Percentiles rank a stretch among this genome's conserved stretches.
These are phyloP conservation scores for Albatrellus ellisii DNA, from an alignment of 768 basidiomycete genomes.

Conservation along the genomic window DNA sequence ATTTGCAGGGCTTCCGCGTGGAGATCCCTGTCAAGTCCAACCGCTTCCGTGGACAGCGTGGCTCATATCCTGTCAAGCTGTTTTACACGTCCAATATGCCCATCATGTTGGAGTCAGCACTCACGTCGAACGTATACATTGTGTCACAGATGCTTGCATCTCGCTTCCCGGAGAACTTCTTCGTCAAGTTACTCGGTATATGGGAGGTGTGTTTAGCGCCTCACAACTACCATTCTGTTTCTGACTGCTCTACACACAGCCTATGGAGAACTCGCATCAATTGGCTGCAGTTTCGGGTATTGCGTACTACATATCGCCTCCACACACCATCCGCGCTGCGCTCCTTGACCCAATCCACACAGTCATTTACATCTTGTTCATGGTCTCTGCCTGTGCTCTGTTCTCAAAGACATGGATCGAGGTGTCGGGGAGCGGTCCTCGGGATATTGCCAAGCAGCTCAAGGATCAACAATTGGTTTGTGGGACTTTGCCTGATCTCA, in stretches of 20 bases:
- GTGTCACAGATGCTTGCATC: conserved; percentile 90
- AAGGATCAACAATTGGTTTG: conserved; percentile 94
- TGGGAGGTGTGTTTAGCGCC: conserved; percentile 83
- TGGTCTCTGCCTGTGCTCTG: conserved; percentile 86
- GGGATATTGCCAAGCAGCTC: conserved; percentile 95
- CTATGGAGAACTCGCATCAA: conserved; percentile 88
- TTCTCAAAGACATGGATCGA: conserved; percentile 99
- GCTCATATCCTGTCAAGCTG: conserved; percentile 91
- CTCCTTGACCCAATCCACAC: conserved; percentile 93
- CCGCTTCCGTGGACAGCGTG: conserved; percentile 91
- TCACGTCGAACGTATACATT: conserved; percentile 92
- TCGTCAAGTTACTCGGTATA: conserved; percentile 85
- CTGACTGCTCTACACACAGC: conserved; percentile 32
- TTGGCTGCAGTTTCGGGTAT: conserved; percentile 83
- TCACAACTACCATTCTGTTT: neutral
- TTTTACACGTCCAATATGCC: conserved; percentile 99
- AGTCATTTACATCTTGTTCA: conserved; percentile 80
- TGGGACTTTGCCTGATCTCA: neutral
- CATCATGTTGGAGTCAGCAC: conserved; percentile 94
- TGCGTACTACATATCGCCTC: conserved; percentile 96
- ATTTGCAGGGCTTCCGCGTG: conserved; percentile 96
- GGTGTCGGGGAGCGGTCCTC: conserved; percentile 88
- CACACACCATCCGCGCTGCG: conserved; percentile 83
- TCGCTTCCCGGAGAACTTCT: conserved; percentile 83
- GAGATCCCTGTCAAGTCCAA: conserved; percentile 98